Base-by-base conservation (phyloP, 768 basidiomycete genomes). In the Boletus edulis region DNA sequence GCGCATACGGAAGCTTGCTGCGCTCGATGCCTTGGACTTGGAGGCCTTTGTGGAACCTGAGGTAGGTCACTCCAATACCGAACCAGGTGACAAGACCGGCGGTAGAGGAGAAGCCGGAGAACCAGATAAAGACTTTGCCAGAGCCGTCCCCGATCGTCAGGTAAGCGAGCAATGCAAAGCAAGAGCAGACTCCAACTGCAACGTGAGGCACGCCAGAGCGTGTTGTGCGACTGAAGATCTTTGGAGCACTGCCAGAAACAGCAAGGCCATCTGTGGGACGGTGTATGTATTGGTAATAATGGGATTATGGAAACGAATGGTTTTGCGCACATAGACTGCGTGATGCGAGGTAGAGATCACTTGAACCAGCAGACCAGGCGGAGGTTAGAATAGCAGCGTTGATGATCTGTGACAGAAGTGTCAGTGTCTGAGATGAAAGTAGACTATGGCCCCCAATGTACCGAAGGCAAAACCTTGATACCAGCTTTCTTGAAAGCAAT, bases 241-340 rank as follows among this genome's bases (percentile, higher is more conserved):
- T 74, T 4, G 85, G 85, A 0, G 84, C 82, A 52, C 81, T 77
- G 0, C 80, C 78, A 18, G 75, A 74, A 46, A 76, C 56, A 3
- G 84, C 78, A 11, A 86, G 75, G 59, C 80, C 79, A 58, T 85
- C 59, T 85, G 72, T 1, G 72, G 50, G 55, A 71, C 67, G 31
- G 57, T 27, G 65, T 3, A n/a, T 29, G 5, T 27, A 22, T 27
- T 13, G 11, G 13, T 7, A 11, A 7, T 7, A 11, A 7, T 15
- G 8, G 4, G 3, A 4, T n/a, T 8, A 20, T 14, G 0, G 17
- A 15, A 14, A 38, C 13, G 12, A 39, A 11, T 12, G 17, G n/a
- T 2, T n/a, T 5, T 10, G n/a, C 47, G 2, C 32, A 49, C 54
- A 44, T 31, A 54, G 29, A 43, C 53, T 54, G 12, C 53, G 47